phyloP scores from a whole-genome alignment of 768 basidiomycete genomes.

The Leccinum pellstonianum region DNA sequence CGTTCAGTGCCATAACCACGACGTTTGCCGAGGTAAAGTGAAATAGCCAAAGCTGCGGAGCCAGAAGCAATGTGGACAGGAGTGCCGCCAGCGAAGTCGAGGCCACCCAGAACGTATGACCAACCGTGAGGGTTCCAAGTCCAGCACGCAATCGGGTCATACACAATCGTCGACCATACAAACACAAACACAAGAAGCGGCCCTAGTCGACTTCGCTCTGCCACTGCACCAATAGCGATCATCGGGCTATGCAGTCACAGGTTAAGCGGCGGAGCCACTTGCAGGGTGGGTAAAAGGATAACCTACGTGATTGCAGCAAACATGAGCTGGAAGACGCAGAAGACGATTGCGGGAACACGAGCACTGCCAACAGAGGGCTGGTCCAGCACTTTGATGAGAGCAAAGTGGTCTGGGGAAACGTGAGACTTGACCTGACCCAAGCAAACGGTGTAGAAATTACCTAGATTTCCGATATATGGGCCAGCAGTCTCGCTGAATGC shows the following conservation, averaged over 20 bases:
- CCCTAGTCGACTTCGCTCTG: constrained; percentile 83
- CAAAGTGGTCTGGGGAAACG: constrained; percentile 68
- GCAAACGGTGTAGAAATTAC: constrained; percentile 39
- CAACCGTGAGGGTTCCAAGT: constrained; percentile 84
- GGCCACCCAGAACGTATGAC: constrained; percentile 77
- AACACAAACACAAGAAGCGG: constrained; percentile 91
- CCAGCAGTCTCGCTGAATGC: constrained; percentile 79
- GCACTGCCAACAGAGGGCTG: constrained; percentile 71
- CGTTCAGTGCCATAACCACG: constrained; percentile 89
- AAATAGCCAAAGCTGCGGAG: constrained; percentile 87
- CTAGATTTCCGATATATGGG: constrained; percentile 82
- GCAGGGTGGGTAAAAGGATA: background rate
- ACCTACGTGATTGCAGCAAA: constrained; percentile 85
- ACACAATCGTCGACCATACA: constrained; percentile 84
- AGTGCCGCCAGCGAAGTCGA: constrained; percentile 94
- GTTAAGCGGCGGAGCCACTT: background rate
- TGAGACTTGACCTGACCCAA: background rate
- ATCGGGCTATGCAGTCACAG: constrained; percentile 55
- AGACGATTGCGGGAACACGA: constrained; percentile 71
- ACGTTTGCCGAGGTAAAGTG: constrained; percentile 87
- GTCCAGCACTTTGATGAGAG: constrained; percentile 72
- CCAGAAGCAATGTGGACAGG: constrained; percentile 97
- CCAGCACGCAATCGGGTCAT: constrained; percentile 96
- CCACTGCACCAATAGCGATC: constrained; percentile 88
- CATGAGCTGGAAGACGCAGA: constrained; percentile 87